Base-by-base conservation (phyloP, 208 protist genomes). In the Crithidia thermophila region DNA sequence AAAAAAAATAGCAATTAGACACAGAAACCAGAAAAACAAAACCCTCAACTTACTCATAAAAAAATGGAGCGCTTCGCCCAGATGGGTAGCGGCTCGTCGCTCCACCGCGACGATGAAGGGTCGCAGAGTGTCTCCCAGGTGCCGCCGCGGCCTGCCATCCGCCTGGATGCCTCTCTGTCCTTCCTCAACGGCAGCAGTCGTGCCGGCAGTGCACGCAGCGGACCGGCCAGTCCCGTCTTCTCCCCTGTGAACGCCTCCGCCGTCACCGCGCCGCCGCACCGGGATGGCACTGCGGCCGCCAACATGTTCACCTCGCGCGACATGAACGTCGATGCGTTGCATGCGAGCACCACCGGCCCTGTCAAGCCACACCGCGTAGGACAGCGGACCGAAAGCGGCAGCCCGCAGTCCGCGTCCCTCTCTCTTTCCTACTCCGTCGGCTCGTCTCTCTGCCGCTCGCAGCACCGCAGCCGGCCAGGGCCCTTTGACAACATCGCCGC, bases 121-220 rank as follows among this genome's bases (percentile, higher is more conserved):
- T 80, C 73, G 34, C 47, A 82, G 49, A 85, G 80, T 47, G 55
- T 62, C 20, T 85, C 79, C 9, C 74, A 81, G 61, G 65, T 70
- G 6, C 75, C 59, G 8, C 58, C 72, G 3, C 72, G 80, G 2
- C 70, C 66, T 16, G 80, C 80, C 21, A 79, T 85, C 14, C 68
- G 70, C 11, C 67, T 85, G 11, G 75, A 85, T 34, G 51, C 61
- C 33, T 68, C 62, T 4, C 59, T 79, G 14, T 73, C 59, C 31
- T 75, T 64, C 27, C 43, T 67, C 42, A 58, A 50, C 59, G 34
- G 33, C 16, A 49, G 42, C 34, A 75, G 69, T 45, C 21, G 64
- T 4, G 36, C 25, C 11, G 60, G 53, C 39, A 64, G 69, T 36
- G 34, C 49, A 4, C 20, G 21, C 14, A 74, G 69, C 52, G 69